These are phyloP conservation scores for Fonsecaea pedrosoi DNA, from an alignment of 2,329 filamentous ascomycete genomes.

Conservation along the genomic window DNA sequence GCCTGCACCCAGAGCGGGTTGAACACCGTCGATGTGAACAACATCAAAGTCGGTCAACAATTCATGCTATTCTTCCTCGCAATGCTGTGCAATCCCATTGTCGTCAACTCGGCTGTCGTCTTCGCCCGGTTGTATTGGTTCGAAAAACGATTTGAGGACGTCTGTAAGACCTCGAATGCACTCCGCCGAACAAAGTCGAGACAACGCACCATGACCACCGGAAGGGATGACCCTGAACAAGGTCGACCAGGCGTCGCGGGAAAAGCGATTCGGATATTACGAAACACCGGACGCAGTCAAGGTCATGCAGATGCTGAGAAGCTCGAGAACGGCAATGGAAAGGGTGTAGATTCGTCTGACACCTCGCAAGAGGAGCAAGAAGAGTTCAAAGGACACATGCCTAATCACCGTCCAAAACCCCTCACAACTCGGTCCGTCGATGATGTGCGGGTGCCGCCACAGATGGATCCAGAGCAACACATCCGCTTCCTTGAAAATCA, in stretches of 20 bases:
- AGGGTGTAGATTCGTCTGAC: conserved; percentile 36
- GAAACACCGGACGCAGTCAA: conserved; percentile 32
- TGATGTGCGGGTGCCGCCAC: conserved; percentile 60
- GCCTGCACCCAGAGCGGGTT: conserved; percentile 90
- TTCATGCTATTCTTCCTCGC: conserved; percentile 73
- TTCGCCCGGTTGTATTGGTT: conserved; percentile 97
- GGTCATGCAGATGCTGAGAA: conserved; percentile 22
- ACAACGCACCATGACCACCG: conserved; percentile 54
- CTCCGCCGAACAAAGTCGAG: conserved; percentile 68
- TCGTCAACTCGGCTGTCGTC: conserved; percentile 84
- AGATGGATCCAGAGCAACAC: conserved; percentile 72
- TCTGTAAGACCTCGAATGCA: conserved; percentile 74
- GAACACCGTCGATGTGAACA: conserved; percentile 75
- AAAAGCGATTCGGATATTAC: conserved; percentile 44
- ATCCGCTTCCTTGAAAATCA: conserved; percentile 89
- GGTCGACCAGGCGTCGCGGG: conserved; percentile 38
- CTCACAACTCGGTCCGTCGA: conserved; percentile 44
- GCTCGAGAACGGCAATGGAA: conserved; percentile 33
- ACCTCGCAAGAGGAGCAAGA: conserved; percentile 16
- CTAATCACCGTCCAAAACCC: conserved; percentile 54
- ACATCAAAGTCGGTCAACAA: conserved; percentile 74
- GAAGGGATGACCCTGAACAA: conserved; percentile 48
- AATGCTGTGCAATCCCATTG: conserved; percentile 80
- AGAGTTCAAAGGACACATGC: background rate
- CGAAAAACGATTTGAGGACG: conserved; percentile 88